These are phyloP conservation scores for Biscutella laevigata DNA, from an alignment of 441 rosid species.

Conservation along the genomic window DNA sequence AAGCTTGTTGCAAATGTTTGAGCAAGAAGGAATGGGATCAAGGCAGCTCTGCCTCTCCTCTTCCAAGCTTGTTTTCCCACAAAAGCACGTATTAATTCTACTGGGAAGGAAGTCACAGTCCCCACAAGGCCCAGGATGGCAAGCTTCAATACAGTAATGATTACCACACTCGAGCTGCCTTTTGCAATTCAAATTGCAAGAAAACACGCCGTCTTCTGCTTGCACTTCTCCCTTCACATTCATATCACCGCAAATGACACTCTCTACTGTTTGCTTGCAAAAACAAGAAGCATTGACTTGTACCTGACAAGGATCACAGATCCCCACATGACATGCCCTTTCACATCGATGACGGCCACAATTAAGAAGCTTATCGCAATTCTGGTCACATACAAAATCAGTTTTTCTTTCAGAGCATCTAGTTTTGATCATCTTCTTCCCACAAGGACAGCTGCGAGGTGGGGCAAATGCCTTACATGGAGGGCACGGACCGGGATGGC, in stretches of 20 bases:
- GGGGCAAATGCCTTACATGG: constrained; percentile 89
- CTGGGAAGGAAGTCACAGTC: constrained; percentile 60
- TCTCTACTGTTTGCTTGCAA: constrained; percentile 62
- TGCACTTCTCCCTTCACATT: constrained; percentile 62
- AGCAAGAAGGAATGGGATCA: constrained; percentile 67
- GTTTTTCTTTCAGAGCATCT: constrained; percentile 71
- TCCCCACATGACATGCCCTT: constrained; percentile 62
- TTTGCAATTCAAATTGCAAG: constrained; percentile 54
- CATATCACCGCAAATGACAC: constrained; percentile 67
- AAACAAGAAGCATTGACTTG: constrained; percentile 60
- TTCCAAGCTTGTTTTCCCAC: constrained; percentile 61
- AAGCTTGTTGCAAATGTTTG: constrained; percentile 44
- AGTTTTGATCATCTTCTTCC: constrained; percentile 63
- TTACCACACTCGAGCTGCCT: constrained; percentile 55
- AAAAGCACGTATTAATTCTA: constrained; percentile 53
- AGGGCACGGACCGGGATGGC: constrained; percentile 96
- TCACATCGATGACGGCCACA: constrained; percentile 70
- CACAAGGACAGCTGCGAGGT: constrained; percentile 66
- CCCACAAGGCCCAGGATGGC: constrained; percentile 78
- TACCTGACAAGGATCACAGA: constrained; percentile 65
- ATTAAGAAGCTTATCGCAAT: constrained; percentile 59
- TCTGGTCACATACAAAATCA: constrained; percentile 60
- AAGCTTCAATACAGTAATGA: constrained; percentile 46
- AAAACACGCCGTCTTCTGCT: constrained; percentile 57
- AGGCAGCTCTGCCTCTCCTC: constrained; percentile 64